Base-by-base conservation (phyloP, 495 filamentous ascomycete species). In the Polyplosphaeria fusca region DNA sequence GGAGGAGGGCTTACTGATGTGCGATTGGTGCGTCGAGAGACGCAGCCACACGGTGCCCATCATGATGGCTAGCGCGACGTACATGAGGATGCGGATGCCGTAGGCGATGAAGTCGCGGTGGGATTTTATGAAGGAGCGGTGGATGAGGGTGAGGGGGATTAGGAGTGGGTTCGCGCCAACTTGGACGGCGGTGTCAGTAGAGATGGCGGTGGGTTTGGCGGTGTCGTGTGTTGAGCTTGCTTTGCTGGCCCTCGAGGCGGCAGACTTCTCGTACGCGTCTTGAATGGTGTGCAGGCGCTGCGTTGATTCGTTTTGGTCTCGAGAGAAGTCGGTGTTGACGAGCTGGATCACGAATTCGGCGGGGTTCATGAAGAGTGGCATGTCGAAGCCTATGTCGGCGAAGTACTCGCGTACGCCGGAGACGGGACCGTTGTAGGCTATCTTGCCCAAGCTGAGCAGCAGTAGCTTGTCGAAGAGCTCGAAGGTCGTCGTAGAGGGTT, bases 31-130 rank as follows among this genome's bases (percentile, higher is more conserved):
- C 1, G 82, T 74, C 12, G 76, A 68, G 0, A 93, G 73, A 5
- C 88, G 80, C 19, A 92, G 73, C 85, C 86, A 93, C 20, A 92
- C 86, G 1, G 88, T 92, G 2, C 88, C 88, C 84, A 91, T 88
- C 86, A 93, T 86, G 58, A 93, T 83, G 0, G 88, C 87, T 26
- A 91, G 76, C 75, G 85, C 86, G 41, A 84, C 76, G 67, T 93
- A 92, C 88, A 93, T 93, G 9, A 81, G 84, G 22, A 91, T 76
- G 0, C 88, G 77, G 55, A 93, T 88, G 0, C 87, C 88, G 62
- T 91, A 93, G 0, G 83, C 88, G 13, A 91, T 78, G 12, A 92
- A 79, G 68, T 93, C 88, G 1, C 88, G 81, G 66, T 91, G 88
- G 48, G 78, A 82, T 71, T 93, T 93, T 68, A 93, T 82, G 56